Conservation (phyloP, 768 basidiomycete species). For the Leccinum olivaceopallidum region DNA sequence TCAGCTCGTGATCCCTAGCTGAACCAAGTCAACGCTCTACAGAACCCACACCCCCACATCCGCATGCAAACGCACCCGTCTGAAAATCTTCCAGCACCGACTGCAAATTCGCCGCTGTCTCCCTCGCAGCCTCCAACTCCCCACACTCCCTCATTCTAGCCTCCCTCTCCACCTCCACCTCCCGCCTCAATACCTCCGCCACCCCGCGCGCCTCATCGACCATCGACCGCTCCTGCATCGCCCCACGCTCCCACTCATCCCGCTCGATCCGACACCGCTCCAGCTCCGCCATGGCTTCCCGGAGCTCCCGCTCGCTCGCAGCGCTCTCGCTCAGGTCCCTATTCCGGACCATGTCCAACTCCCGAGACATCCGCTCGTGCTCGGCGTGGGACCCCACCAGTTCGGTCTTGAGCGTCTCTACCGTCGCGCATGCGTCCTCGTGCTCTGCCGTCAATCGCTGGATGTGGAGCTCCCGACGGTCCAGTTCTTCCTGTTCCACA, state of each 20-base stretch:
- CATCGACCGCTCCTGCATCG: slow-evolving; percentile 64
- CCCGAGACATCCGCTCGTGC: too few relatives aligned
- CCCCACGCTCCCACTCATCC: slow-evolving; percentile 26
- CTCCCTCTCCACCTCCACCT: slow-evolving; percentile 66
- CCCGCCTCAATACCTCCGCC: slow-evolving; percentile 56
- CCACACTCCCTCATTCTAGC: slow-evolving; percentile 52
- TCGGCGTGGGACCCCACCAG: too few relatives aligned
- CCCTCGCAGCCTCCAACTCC: slow-evolving; percentile 65
- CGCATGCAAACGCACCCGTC: slow-evolving; percentile 55
- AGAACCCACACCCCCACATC: background rate
- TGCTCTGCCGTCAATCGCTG: too few relatives aligned
- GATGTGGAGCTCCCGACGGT: too few relatives aligned
- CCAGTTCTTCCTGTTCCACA: too few relatives aligned
- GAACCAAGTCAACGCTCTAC: slow-evolving; percentile 5
- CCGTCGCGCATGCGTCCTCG: too few relatives aligned
- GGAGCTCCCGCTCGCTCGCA: too few relatives aligned
- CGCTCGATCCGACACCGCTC: too few relatives aligned
- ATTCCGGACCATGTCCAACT: too few relatives aligned
- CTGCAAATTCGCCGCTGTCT: slow-evolving; percentile 82
- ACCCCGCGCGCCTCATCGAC: slow-evolving; percentile 70
- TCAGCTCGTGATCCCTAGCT: slow-evolving; percentile 93
- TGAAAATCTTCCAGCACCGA: slow-evolving; percentile 96
- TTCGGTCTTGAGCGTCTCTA: too few relatives aligned
- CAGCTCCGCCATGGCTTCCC: too few relatives aligned
- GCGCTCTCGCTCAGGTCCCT: too few relatives aligned